Base-by-base conservation (phyloP, 2,329 filamentous ascomycete species). In the Sporothrix sp. region DNA sequence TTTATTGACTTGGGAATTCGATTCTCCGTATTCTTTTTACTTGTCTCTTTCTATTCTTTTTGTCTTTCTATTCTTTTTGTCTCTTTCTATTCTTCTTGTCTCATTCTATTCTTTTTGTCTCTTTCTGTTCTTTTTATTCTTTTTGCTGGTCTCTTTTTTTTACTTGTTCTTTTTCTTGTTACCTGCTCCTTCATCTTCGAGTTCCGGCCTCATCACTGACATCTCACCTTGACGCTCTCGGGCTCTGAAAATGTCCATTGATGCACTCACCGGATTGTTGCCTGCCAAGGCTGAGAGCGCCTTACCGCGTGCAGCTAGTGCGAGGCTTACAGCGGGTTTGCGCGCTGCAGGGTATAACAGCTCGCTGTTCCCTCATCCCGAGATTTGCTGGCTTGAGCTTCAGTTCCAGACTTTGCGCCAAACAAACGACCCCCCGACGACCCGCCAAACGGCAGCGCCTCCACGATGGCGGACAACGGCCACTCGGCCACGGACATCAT, bases 401-500 rank as follows among this genome's bases (percentile, higher is more conserved):
- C 44, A 16, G 16, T 20, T 30, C 39, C n/a, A 7, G 3, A n/a
- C 3, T 25, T n/a, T 4, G 3, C 33, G 20, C 7, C 30, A 7
- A 16, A 21, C 7, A 42, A n/a, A 18, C n/a, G 20, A 7, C 2
- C 23, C 36, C 27, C 18, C 5, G 36, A 38, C 45, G 10, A 9
- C 27, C 14, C 21, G 2, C 35, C 33, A 13, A 6, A 11, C 33
- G 9, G 6, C 18, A 11, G 10, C 46, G 3, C 35, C 10, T 8
- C 27, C 44, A 23, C 30, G 14, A 57, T 57, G 53, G 28, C 54
- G 5, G 50, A 56, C 54, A 55, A 52, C 25, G 56, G 56, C n/a
- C 40, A 27, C 30, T 54, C 56, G 40, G 52, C 62, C 3, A 62
- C 60, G 14, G 63, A 65, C 50, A 58, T 65, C 25, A 65, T 65